Conservation (phyloP, 345 rosid species). For the Acer campestre region DNA sequence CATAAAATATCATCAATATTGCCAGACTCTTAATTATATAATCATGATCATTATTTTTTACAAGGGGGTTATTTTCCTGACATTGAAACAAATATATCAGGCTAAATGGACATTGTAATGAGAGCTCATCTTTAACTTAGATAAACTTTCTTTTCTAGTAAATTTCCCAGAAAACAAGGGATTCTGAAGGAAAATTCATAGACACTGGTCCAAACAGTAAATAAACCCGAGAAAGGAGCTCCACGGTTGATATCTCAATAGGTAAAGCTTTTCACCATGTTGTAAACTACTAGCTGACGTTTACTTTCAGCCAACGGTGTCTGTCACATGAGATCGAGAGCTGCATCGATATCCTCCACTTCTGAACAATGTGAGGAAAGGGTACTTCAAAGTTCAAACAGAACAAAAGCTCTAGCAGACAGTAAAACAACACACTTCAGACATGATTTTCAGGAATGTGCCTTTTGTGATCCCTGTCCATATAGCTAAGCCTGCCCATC, state of each 20-base stretch:
- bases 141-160: background rate
- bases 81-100: background rate
- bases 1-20: background rate
- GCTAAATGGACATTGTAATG: background rate
- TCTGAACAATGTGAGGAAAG: background rate
- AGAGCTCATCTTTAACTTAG: background rate
- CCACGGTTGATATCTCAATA: background rate
- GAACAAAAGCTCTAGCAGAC: background rate
- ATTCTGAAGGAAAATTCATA: background rate
- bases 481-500: conserved; percentile 16
- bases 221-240: background rate
- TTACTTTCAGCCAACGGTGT: background rate
- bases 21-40: background rate
- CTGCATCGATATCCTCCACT: background rate
- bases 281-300: background rate
- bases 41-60: conserved; percentile 1
- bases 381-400: background rate
- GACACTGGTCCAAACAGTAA: background rate
- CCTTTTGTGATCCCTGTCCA: conserved; percentile 24
- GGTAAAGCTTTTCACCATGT: background rate
- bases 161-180: background rate
- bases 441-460: conserved; percentile 21
- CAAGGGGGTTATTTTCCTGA: background rate
- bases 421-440: background rate
- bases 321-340: background rate